These are phyloP conservation scores for Chlorophyllum brunneum DNA, from an alignment of 768 basidiomycete species.

Conservation along the genomic window DNA sequence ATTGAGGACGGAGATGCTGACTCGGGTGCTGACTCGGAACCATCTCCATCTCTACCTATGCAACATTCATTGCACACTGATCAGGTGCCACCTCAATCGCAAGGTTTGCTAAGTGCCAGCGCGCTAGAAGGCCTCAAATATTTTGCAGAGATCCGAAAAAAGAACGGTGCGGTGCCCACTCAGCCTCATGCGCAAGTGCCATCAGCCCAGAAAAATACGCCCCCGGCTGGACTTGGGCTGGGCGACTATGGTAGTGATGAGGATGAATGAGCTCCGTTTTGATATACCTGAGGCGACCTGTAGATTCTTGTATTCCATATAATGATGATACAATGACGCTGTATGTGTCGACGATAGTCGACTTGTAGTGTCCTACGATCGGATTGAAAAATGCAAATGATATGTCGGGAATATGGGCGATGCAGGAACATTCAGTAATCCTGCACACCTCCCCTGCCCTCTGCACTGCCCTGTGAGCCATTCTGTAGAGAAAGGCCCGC, in stretches of 20 bases:
- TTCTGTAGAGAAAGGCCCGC: slow-evolving; percentile 37
- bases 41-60: slow-evolving; percentile 15
- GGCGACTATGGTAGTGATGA: slow-evolving; percentile 80
- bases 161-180: slow-evolving; percentile 41
- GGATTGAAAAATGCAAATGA: neutral
- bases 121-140: slow-evolving; percentile 89
- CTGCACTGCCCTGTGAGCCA: slow-evolving; percentile 26
- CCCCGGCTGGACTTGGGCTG: slow-evolving; percentile 48
- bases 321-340: neutral
- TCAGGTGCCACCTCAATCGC: slow-evolving; percentile 32
- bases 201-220: slow-evolving; percentile 24
- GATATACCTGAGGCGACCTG: neutral
- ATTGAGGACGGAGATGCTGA: slow-evolving; percentile 29
- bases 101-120: slow-evolving; percentile 74
- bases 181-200: slow-evolving; percentile 26
- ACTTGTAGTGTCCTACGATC: neutral
- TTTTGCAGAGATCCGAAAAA: slow-evolving; percentile 82
- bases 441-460: slow-evolving; percentile 27
- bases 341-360: neutral
- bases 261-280: slow-evolving; percentile 29
- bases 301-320: slow-evolving; percentile 16
- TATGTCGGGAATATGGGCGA: neutral
- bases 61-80: slow-evolving; percentile 21
- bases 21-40: slow-evolving; percentile 31
- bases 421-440: neutral